Evolutionary conservation across 2,329 filamentous ascomycete species (phyloP).

Genomic region (Trichophyton rubrum): DNA sequence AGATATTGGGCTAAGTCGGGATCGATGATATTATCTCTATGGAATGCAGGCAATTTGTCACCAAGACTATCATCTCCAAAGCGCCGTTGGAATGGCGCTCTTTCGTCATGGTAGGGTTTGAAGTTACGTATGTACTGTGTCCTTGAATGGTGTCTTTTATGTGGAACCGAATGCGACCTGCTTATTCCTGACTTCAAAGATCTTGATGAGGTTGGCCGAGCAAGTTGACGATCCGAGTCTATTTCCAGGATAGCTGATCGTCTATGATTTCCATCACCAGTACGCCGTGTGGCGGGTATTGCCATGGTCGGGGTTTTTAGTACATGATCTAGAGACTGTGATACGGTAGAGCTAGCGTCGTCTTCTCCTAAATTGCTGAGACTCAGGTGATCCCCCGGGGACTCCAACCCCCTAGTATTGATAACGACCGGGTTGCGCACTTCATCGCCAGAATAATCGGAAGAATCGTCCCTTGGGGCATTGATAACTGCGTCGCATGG

Average conservation of each 20-base stretch:
- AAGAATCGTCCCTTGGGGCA: constrained; percentile 78
- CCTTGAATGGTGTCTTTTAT: constrained; percentile 77
- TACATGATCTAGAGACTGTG: constrained; percentile 35
- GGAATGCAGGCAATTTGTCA: constrained; percentile 75
- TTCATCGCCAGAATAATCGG: constrained; percentile 70
- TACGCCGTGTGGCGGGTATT: constrained; percentile 51
- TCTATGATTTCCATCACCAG: constrained; percentile 66
- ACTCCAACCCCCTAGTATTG: constrained; percentile 48
- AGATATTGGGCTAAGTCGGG: constrained; percentile 90
- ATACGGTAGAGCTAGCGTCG: constrained; percentile 35
- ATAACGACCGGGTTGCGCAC: constrained; percentile 47
- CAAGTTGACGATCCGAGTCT: constrained; percentile 61
- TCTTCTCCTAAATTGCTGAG: constrained; percentile 33
- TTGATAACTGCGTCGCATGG: constrained; percentile 86
- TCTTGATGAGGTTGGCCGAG: constrained; percentile 83
- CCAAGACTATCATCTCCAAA: constrained; percentile 53
- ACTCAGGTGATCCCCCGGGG: constrained; percentile 36
- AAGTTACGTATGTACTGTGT: constrained; percentile 70
- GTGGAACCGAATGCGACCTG: constrained; percentile 63
- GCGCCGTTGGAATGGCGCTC: constrained; percentile 75
- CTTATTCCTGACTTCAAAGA: constrained; percentile 66
- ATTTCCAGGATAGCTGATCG: constrained; percentile 84
- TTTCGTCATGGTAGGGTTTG: constrained; percentile 60
- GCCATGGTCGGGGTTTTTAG: constrained; percentile 48
- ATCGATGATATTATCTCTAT: constrained; percentile 97